phyloP scores from a whole-genome alignment of 1,284 basidiomycete genomes.

The Tylopilus orsonianus region DNA sequence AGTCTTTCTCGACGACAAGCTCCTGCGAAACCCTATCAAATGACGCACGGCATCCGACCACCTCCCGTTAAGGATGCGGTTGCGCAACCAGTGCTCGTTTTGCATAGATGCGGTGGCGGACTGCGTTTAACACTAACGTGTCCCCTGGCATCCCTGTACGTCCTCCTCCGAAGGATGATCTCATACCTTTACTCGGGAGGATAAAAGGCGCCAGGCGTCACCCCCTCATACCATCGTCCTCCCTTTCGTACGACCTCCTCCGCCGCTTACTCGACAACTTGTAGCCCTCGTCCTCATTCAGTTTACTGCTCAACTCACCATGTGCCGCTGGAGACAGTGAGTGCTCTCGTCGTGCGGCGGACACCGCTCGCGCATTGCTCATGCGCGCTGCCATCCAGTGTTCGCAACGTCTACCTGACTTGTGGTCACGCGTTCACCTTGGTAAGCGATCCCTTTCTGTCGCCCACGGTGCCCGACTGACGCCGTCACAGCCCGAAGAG shows the following conservation, averaged over 20 bases:
- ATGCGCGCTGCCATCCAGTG: constrained; percentile 25
- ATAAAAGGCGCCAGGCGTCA: constrained; percentile 28
- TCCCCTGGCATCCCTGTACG: constrained; percentile 19
- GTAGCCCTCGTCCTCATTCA: neutral
- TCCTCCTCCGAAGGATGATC: constrained; percentile 23
- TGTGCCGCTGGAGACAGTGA: constrained; percentile 43
- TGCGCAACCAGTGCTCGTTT: constrained; percentile 32
- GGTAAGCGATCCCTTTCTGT: constrained; percentile 28
- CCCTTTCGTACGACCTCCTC: constrained; percentile 4
- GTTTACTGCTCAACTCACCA: constrained; percentile 15
- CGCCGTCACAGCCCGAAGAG: constrained; percentile 31
- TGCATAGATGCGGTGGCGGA: constrained; percentile 23
- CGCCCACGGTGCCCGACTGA: constrained; percentile 8
- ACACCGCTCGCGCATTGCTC: constrained; percentile 11
- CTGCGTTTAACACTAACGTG: constrained; percentile 27
- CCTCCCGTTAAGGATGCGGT: constrained; percentile 26
- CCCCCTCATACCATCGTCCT: constrained; percentile 15
- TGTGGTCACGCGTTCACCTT: constrained; percentile 41
- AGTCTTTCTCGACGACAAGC: constrained; percentile 39
- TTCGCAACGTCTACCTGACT: constrained; percentile 42
- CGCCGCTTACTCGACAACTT: constrained; percentile 2
- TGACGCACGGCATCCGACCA: constrained; percentile 34
- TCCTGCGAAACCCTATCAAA: constrained; percentile 38
- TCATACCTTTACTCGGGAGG: constrained; percentile 25
- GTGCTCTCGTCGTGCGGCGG: constrained; percentile 7